Evolutionary conservation across 257 asterid genomes (phyloP), one percentile per base, ranked within the genome.

Genomic region (Vinca minor): DNA sequence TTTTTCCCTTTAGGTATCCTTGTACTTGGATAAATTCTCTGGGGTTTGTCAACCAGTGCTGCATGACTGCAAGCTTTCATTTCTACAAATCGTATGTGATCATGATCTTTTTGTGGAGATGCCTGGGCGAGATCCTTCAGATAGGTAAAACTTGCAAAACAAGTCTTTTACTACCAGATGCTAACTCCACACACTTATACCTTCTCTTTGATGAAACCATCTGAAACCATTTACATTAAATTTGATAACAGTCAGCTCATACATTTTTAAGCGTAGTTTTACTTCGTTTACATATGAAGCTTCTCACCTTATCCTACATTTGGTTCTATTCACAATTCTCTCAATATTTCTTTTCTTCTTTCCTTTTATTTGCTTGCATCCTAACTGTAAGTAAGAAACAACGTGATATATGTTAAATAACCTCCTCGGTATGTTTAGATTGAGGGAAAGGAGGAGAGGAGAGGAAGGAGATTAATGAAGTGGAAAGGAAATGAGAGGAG

Each of bases 61-160:
- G 85, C 98, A 93, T 78, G 98, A 93, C 70, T 93, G 98, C 84
- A 93, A 93, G 83, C 97, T 93, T 70, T 84, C 95, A 35, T 93
- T 89, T 78, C 76, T 93, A 76, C 98, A 89, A 77, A 89, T 93
- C 69, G 72, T 93, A 80, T 93, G 98, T 44, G 98, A 93, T 77
- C 98, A 93, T 7, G 98, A 93, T 79, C 97, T 93, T 53, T 93
- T 93, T 71, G 96, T 93, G 78, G 98, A 93, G 82, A 93, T 93
- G 98, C 98, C 98, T 54, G 98, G 98, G 57, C 75, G 97, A 79
- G 98, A 93, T 78, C 98, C 98, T 70, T 93, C 98, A 23, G 98
- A 93, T 82, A 84, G 98, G 98, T 93, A 79, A 70, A 56, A 32
- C 15, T 66, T 66, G 56, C 46, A 65, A 62, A 42, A 56, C 42